These are phyloP conservation scores for Apiotrichum sp. DNA, from an alignment of 1,284 basidiomycete genomes.

Conservation along the genomic window DNA sequence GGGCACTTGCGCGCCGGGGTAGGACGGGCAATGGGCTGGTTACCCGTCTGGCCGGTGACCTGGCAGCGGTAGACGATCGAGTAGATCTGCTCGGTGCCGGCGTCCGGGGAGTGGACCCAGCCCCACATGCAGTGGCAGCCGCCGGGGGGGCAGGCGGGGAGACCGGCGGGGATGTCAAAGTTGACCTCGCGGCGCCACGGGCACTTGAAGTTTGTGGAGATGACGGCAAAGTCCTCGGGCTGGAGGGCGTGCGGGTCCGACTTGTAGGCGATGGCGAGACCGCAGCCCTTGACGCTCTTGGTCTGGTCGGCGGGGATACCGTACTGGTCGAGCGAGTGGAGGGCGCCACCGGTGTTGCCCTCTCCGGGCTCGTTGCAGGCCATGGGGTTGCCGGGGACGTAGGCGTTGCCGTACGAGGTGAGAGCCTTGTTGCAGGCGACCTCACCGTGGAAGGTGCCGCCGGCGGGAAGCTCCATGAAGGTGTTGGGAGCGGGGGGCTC, in stretches of 20 bases:
- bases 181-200: slow-evolving; percentile 60
- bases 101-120: slow-evolving; percentile 53
- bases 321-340: not conserved
- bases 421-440: slow-evolving; percentile 36
- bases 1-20: slow-evolving; percentile 11
- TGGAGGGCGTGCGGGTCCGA: slow-evolving; percentile 52
- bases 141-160: slow-evolving; percentile 63
- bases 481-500: slow-evolving; percentile 21
- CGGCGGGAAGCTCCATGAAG: slow-evolving; percentile 38
- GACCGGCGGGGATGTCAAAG: slow-evolving; percentile 57
- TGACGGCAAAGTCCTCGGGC: slow-evolving; percentile 64
- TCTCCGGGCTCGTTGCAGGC: slow-evolving; percentile 1
- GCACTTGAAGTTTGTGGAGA: slow-evolving; percentile 65
- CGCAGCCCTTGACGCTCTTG: slow-evolving; percentile 7
- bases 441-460: slow-evolving; percentile 33
- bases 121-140: slow-evolving; percentile 65
- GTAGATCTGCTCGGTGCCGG: slow-evolving; percentile 41
- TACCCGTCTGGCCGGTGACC: slow-evolving; percentile 36
- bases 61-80: slow-evolving; percentile 23
- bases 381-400: not conserved
- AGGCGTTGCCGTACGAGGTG: slow-evolving; percentile 12
- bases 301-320: not conserved
- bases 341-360: not conserved
- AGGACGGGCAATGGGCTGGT: slow-evolving; percentile 27
- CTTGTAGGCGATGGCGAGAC: slow-evolving; percentile 63